Evolutionary conservation across 2,329 filamentous ascomycete genomes (phyloP).

Genomic region (Pezicula radicicola): DNA sequence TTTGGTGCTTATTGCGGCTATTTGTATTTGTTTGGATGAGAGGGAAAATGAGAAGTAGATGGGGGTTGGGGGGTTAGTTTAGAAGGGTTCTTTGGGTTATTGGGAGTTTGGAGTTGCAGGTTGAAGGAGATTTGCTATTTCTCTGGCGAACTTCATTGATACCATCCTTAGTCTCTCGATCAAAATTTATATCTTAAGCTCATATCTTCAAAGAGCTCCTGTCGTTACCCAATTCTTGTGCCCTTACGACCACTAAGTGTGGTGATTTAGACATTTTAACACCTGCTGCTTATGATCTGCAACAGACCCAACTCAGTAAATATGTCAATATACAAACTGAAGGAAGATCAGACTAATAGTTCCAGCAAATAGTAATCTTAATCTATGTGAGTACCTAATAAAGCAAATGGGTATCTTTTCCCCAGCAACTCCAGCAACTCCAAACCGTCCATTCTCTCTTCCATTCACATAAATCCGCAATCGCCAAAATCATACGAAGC

Average conservation of each 20-base stretch:
- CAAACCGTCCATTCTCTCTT: background rate
- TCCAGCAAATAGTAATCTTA: background rate
- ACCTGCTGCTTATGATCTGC: too few species aligned
- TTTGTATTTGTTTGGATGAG: slow-evolving; percentile 69
- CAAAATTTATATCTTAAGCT: too few species aligned
- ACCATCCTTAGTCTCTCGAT: too few species aligned
- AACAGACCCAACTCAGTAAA: too few species aligned
- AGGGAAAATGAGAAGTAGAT: slow-evolving; percentile 47
- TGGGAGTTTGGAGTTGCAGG: background rate
- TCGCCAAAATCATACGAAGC: too few species aligned
- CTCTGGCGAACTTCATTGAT: too few species aligned
- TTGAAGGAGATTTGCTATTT: background rate
- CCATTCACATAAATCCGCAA: background rate
- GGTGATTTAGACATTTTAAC: too few species aligned
- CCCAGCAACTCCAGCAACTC: background rate
- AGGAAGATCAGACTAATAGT: background rate
- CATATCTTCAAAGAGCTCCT: too few species aligned
- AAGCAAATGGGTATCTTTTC: slow-evolving; percentile 21
- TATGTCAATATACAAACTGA: too few species aligned
- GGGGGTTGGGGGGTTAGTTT: background rate
- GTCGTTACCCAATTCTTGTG: too few species aligned
- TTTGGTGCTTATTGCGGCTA: slow-evolving; percentile 59
- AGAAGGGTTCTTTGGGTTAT: background rate
- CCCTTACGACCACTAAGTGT: too few species aligned
- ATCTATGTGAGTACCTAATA: background rate